A percentile compares a stretch with the other conserved stretches of the same genome.
phyloP scores from a whole-genome alignment of 1,284 basidiomycete species.

The Fistulina hepatica region DNA sequence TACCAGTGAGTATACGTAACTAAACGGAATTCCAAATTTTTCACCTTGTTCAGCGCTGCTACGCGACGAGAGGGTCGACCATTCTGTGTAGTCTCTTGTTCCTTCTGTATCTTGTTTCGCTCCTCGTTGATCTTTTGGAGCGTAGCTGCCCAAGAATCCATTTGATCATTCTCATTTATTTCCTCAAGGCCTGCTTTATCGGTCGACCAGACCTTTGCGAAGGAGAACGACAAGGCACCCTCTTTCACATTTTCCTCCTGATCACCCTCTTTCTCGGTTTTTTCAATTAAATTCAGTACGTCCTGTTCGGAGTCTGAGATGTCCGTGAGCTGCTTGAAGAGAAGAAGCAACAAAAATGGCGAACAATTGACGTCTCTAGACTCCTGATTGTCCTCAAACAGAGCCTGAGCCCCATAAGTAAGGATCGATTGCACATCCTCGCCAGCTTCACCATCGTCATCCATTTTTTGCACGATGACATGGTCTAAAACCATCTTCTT shows the following conservation, averaged over 20 bases:
- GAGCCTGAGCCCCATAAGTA: conserved; percentile 70
- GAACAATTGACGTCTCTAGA: conserved; percentile 62
- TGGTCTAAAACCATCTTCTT: conserved; percentile 88
- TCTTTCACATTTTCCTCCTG: conserved; percentile 34
- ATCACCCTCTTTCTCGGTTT: conserved; percentile 66
- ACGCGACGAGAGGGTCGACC: conserved; percentile 68
- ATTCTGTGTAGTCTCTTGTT: conserved; percentile 36
- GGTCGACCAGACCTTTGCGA: conserved; percentile 83
- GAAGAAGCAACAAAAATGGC: conserved; percentile 16
- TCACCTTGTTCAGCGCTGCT: conserved; percentile 48
- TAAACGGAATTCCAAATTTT: conserved; percentile 1
- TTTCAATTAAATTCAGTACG: conserved; percentile 74
- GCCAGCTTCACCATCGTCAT: conserved; percentile 61
- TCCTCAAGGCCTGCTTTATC: conserved; percentile 62
- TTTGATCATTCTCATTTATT: conserved; percentile 47
- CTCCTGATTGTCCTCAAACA: conserved; percentile 56
- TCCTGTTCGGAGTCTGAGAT: conserved; percentile 62
- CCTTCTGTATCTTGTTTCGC: conserved; percentile 32
- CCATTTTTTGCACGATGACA: conserved; percentile 89
- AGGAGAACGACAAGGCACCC: conserved; percentile 52
- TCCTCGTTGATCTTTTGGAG: conserved; percentile 53
- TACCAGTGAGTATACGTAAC: not conserved
- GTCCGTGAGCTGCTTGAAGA: conserved; percentile 4
- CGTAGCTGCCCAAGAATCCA: conserved; percentile 70
- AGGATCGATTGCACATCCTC: conserved; percentile 74